Evolutionary conservation across 225 moss, liverwort and hornwort species (phyloP).

Genomic region (Sphagnum contortum): DNA sequence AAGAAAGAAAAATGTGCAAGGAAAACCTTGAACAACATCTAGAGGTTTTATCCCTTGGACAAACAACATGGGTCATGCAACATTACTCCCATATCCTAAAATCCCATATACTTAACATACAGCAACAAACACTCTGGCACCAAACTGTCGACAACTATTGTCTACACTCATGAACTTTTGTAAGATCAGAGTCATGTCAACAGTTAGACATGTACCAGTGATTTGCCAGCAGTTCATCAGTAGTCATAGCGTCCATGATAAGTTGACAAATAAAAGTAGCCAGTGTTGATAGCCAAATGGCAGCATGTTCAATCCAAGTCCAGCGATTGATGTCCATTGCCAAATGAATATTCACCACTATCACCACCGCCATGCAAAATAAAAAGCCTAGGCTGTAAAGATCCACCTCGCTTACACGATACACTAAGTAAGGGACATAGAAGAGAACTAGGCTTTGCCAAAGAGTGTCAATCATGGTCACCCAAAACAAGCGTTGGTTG

Average conservation of each 20-base stretch:
- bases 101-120: no score
- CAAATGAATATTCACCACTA: constrained; percentile 73
- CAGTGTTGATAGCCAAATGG: constrained; percentile 68
- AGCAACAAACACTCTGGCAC: no score
- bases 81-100: no score
- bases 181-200: no score
- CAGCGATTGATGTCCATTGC: constrained; percentile 77
- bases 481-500: constrained; percentile 70
- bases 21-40: no score
- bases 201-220: constrained; percentile 30
- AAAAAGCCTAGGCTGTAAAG: constrained; percentile 58
- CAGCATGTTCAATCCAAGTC: constrained; percentile 63
- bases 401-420: constrained; percentile 34
- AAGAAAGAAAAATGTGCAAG: no score
- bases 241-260: constrained; percentile 35
- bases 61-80: no score
- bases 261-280: constrained; percentile 55
- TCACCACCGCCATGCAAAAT: constrained; percentile 67
- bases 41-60: no score
- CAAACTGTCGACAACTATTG: no score
- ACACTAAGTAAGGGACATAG: constrained; percentile 62
- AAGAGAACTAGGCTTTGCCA: constrained; percentile 89
- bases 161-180: no score
- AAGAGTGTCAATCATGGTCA: constrained; percentile 70
- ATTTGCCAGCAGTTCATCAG: constrained; percentile 28